Conservation (phyloP, 805 yeast genomes). For the Brettanomyces nanus region DNA sequence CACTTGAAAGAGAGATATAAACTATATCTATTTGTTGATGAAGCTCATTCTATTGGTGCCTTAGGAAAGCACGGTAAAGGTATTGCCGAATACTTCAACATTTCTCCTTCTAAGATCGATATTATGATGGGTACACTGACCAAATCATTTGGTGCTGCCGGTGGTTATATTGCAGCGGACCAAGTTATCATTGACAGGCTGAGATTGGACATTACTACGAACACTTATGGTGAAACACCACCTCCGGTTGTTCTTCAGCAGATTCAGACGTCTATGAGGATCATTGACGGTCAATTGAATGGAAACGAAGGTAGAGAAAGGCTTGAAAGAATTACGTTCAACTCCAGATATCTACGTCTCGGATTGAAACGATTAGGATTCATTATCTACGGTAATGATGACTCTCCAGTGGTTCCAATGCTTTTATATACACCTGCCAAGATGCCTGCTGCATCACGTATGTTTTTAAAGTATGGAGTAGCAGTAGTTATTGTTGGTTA, state of each 20-base stretch:
- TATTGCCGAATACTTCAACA: slow-evolving; percentile 85
- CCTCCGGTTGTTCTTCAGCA: slow-evolving; percentile 92
- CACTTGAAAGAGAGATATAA: slow-evolving; percentile 77
- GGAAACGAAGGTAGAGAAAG: slow-evolving; percentile 94
- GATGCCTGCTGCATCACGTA: slow-evolving; percentile 87
- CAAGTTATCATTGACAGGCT: slow-evolving; percentile 63
- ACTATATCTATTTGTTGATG: slow-evolving; percentile 87
- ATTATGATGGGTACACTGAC: slow-evolving; percentile 96
- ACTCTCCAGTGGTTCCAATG: slow-evolving; percentile 91
- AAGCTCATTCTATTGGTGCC: slow-evolving; percentile 99
- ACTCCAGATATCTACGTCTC: slow-evolving; percentile 84
- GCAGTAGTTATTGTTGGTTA: slow-evolving; percentile 97
- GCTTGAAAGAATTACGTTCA: slow-evolving; percentile 88
- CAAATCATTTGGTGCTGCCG: slow-evolving; percentile 97
- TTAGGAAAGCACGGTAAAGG: slow-evolving; percentile 93
- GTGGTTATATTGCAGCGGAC: slow-evolving; percentile 89
- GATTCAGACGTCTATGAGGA: slow-evolving; percentile 68
- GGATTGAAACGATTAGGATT: slow-evolving; percentile 91
- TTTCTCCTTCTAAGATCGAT: slow-evolving; percentile 71
- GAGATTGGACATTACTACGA: slow-evolving; percentile 63
- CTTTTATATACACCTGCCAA: slow-evolving; percentile 84
- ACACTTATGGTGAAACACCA: slow-evolving; percentile 72
- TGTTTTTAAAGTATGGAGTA: slow-evolving; percentile 67
- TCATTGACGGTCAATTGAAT: slow-evolving; percentile 71
- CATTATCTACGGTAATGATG: slow-evolving; percentile 90